These are phyloP conservation scores for Aspergillus bertholletiae DNA, from an alignment of 495 filamentous ascomycete genomes.

Conservation along the genomic window DNA sequence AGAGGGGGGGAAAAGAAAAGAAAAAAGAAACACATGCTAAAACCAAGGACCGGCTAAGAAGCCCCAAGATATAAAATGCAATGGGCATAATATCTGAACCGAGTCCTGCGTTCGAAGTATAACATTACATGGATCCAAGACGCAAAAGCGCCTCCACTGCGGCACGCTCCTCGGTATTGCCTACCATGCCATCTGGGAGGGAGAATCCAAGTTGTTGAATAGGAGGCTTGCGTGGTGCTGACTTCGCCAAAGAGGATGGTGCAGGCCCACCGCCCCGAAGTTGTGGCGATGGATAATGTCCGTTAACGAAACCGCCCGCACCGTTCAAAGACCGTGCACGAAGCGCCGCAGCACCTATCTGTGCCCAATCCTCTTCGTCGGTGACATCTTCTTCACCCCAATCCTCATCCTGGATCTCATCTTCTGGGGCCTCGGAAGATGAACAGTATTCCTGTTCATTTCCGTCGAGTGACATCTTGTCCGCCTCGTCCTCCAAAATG, in stretches of 20 bases:
- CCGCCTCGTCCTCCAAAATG: slow-evolving; percentile 83
- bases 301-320: slow-evolving; percentile 31
- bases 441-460: slow-evolving; percentile 63
- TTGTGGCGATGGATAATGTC: slow-evolving; percentile 17
- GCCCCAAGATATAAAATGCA: slow-evolving; percentile 8
- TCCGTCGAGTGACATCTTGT: slow-evolving; percentile 94
- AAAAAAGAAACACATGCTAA: slow-evolving; percentile 9
- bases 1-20: too few relatives aligned
- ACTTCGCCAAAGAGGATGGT: slow-evolving; percentile 34
- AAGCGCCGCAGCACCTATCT: slow-evolving; percentile 80
- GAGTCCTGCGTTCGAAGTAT: slow-evolving; percentile 10
- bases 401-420: slow-evolving; percentile 60
- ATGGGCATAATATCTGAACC: background rate
- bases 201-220: slow-evolving; percentile 34
- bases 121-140: slow-evolving; percentile 80
- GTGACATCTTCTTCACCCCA: slow-evolving; percentile 77
- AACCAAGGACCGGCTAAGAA: slow-evolving; percentile 19
- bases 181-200: slow-evolving; percentile 23
- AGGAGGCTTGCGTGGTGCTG: slow-evolving; percentile 33
- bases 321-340: slow-evolving; percentile 63
- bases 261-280: slow-evolving; percentile 33
- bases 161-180: slow-evolving; percentile 71
- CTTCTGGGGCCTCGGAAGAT: slow-evolving; percentile 68
- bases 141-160: slow-evolving; percentile 80
- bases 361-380: slow-evolving; percentile 97